These are phyloP conservation scores for Colletotrichum horii DNA, from an alignment of 2,329 filamentous ascomycete species.

Conservation along the genomic window DNA sequence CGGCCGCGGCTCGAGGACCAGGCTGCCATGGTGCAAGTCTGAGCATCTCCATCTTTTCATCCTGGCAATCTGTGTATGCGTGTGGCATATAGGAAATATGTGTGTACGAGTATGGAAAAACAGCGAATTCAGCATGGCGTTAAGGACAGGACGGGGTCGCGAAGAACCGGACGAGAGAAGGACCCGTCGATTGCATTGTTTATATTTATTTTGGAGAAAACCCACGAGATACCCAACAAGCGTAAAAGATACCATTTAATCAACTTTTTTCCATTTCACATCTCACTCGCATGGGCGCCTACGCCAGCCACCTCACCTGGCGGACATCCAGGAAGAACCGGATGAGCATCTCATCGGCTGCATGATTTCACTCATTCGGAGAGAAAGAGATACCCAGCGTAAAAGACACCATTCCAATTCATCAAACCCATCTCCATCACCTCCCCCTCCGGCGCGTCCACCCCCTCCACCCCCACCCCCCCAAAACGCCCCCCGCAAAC, in stretches of 20 bases:
- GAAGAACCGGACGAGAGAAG: not conserved
- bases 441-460: not conserved
- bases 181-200: not conserved
- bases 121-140: not conserved
- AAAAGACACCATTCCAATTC: too few species aligned
- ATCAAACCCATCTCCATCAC: too few species aligned
- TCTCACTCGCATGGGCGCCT: accelerated
- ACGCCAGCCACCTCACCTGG: too few species aligned
- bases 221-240: not conserved
- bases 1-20: not conserved
- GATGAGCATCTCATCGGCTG: too few species aligned
- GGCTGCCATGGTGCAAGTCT: slow-evolving; percentile 14
- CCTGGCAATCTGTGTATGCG: not conserved
- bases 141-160: not conserved
- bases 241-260: not conserved
- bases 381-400: too few species aligned
- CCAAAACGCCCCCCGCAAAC: not conserved
- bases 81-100: too few species aligned
- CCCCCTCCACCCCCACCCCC: not conserved
- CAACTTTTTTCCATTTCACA: not conserved
- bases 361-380: accelerated
- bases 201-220: not conserved
- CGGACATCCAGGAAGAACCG: too few species aligned
- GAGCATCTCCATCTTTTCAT: too few species aligned
- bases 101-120: not conserved